A percentile compares a stretch with the other conserved stretches of the same genome.
Evolutionary conservation across 31 red algal genomes (phyloP).

Genomic region (Bonnemaisonia californica): DNA sequence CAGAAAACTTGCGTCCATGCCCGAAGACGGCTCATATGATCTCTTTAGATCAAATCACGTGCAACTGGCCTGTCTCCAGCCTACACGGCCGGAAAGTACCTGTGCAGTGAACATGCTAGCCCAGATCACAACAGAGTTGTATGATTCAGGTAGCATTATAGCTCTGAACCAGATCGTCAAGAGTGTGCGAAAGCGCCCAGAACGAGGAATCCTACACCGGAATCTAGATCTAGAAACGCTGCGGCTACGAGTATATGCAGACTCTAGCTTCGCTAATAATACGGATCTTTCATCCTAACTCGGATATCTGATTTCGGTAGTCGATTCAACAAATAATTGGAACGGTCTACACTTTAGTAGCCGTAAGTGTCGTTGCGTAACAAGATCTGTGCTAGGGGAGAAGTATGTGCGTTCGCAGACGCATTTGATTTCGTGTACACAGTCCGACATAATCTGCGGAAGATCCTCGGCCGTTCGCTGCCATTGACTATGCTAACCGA

Average conservation of each 20-base stretch:
- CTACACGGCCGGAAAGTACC: not conserved
- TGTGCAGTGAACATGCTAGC: not conserved
- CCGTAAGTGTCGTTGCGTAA: not conserved
- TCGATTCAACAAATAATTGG: not conserved
- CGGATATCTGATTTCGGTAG: constrained; percentile 12
- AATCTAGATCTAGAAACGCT: not conserved
- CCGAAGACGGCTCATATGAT: not conserved
- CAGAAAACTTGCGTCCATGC: not conserved
- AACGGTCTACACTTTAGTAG: constrained; percentile 24
- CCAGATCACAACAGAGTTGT: not conserved
- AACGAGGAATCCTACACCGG: not conserved
- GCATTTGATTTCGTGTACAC: constrained; percentile 10
- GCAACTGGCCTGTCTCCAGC: constrained; percentile 10
- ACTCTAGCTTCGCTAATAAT: constrained; percentile 9
- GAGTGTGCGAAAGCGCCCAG: no score
- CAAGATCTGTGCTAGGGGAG: constrained; percentile 12
- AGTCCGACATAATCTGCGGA: not conserved
- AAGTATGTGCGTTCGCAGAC: constrained; percentile 23
- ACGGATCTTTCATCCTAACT: constrained; percentile 4
- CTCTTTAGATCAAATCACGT: not conserved
- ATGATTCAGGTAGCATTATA: no score
- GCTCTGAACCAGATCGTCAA: no score
- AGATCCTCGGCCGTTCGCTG: not conserved
- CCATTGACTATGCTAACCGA: constrained; percentile 37
- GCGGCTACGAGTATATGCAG: constrained; percentile 1